Evolutionary conservation across 2,329 filamentous ascomycete genomes (phyloP).

Genomic region (Fusarium sp.): DNA sequence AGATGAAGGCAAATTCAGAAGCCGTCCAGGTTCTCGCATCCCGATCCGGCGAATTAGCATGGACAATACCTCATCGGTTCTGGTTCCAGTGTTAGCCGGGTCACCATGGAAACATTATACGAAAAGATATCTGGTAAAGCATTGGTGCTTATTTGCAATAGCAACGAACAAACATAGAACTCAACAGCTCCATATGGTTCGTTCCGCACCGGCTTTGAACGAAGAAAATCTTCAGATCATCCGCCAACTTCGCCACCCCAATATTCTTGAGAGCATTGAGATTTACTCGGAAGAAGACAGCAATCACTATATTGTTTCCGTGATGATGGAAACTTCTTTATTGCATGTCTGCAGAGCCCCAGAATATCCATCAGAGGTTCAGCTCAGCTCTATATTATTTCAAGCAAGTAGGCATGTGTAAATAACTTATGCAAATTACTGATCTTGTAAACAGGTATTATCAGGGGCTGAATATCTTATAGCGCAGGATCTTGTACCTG

Average conservation of each 20-base stretch:
- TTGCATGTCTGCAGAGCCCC: not conserved
- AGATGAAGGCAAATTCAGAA: not conserved
- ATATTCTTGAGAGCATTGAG: not conserved
- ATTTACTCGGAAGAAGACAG: not conserved
- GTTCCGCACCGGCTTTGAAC: not conserved
- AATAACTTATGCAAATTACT: not conserved
- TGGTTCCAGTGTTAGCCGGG: not conserved
- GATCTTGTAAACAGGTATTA: not conserved
- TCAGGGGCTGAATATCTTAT: not conserved
- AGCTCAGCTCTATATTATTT: constrained; percentile 1
- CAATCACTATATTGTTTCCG: not conserved
- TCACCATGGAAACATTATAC: not conserved
- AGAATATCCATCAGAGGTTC: not conserved
- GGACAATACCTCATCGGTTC: not conserved
- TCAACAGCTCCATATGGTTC: not conserved
- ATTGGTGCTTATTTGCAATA: not conserved
- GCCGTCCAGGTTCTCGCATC: not conserved
- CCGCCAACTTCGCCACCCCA: not conserved
- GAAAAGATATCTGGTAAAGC: not conserved
- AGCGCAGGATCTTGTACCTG: not conserved
- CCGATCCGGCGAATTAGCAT: not conserved
- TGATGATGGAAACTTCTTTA: not conserved
- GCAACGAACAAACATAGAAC: not conserved
- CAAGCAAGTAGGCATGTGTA: not conserved
- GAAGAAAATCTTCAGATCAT: not conserved